Conservation (phyloP, 192 early-diverging fungal genomes). For the Coemansia sp. region DNA sequence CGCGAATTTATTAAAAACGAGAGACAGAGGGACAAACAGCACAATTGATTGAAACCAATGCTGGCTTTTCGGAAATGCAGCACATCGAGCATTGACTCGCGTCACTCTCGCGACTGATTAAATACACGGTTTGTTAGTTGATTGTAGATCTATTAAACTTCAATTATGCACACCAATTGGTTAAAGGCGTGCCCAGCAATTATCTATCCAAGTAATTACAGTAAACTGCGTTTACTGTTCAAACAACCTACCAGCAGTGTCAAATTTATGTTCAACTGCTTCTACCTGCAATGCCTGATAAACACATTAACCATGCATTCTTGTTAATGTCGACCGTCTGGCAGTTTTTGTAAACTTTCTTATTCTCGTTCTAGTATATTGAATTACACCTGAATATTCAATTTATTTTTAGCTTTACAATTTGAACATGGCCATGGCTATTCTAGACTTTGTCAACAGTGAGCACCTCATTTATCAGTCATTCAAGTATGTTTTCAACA, state of each 20-base stretch:
- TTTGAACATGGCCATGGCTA: constrained; percentile 13
- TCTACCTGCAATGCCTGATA: background rate
- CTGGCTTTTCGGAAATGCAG: background rate
- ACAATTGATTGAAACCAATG: background rate
- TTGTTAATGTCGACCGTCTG: background rate
- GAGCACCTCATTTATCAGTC: constrained; percentile 26
- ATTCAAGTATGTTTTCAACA: constrained; percentile 29
- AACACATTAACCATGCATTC: background rate
- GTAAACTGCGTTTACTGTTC: background rate
- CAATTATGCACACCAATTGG: background rate
- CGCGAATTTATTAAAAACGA: background rate
- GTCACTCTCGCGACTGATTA: background rate
- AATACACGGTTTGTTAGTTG: background rate
- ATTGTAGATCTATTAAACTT: background rate
- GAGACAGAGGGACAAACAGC: background rate
- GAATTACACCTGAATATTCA: background rate
- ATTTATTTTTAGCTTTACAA: background rate
- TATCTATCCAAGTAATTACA: background rate
- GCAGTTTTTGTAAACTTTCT: background rate
- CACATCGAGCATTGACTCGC: background rate
- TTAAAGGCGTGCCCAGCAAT: background rate
- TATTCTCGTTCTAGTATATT: no score
- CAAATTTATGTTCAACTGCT: background rate
- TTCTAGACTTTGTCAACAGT: constrained; percentile 15
- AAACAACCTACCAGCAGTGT: background rate